Evolutionary conservation across 768 basidiomycete species (phyloP), one percentile per base, ranked within the genome.

Genomic region (Mycena polygramma): DNA sequence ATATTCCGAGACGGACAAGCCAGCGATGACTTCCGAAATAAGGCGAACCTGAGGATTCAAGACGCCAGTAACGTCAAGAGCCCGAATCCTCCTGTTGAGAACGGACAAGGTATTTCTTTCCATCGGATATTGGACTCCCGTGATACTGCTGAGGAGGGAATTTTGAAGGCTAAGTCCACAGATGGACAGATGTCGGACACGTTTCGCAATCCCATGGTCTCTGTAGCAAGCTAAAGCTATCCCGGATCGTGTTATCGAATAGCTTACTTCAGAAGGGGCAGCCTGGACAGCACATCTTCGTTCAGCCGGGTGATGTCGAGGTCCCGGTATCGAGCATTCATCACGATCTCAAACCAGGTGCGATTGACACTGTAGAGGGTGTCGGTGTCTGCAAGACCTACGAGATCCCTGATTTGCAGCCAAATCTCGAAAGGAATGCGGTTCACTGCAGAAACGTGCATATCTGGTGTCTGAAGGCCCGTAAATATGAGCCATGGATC

Each of bases 351-450:
- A 19, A 74, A 71, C 70, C 63, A 72, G 6, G 46, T 35, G 19
- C 67, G 62, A 46, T 74, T 74, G 63, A 74, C 57, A 17, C 70
- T 63, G 55, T 74, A 74, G 2, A 69, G 58, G 24, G 46, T 46
- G 17, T 26, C 22, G 15, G 62, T 54, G 14, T 71, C 46, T 3
- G 26, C 36, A 1, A 59, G 55, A 4, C 53, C 63, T 1, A 74
- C 22, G 37, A 71, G 61, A 36, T 66, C 61, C 17, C 45, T 55
- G 55, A 74, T 66, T 26, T 69, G 67, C 4, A 71, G 73, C 73
- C 73, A 74, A 4, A 71, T 71, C 39, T 74, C 73, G 48, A 65
- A 71, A 19, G 73, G 73, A 30, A 74, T 30, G 26, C 69, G 52
- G 45, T 57, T 62, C 48, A 46, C 62, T 51, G 68, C 62, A 26